Conservation (phyloP, 2,329 filamentous ascomycete genomes). For the Fusarium burgessii region DNA sequence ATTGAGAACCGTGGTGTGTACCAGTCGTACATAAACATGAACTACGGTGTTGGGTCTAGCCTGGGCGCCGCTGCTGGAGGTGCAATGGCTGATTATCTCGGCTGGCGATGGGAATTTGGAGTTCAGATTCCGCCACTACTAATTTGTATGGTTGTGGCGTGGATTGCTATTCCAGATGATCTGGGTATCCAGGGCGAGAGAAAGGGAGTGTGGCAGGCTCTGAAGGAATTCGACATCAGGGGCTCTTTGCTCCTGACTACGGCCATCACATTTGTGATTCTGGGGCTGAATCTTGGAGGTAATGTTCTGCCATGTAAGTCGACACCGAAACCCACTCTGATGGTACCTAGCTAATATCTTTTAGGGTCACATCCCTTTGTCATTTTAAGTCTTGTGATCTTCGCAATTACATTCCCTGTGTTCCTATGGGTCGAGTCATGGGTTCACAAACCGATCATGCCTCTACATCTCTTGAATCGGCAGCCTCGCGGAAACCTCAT, state of each 20-base stretch:
- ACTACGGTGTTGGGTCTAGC: constrained; percentile 69
- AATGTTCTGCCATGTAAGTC: constrained; percentile 70
- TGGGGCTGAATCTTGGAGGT: constrained; percentile 72
- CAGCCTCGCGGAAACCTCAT: constrained; percentile 69
- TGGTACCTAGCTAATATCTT: constrained; percentile 28
- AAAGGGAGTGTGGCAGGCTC: constrained; percentile 60
- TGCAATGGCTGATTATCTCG: constrained; percentile 74
- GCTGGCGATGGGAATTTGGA: constrained; percentile 80
- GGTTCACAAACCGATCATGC: constrained; percentile 69
- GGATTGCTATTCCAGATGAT: constrained; percentile 62
- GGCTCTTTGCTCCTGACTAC: constrained; percentile 66
- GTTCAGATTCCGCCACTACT: constrained; percentile 67
- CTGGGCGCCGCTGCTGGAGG: constrained; percentile 77
- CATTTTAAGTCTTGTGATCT: constrained; percentile 62
- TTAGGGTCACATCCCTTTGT: constrained; percentile 70
- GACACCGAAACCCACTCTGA: neutral
- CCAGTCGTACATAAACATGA: constrained; percentile 77
- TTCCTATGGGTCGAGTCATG: constrained; percentile 66
- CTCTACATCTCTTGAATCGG: constrained; percentile 62
- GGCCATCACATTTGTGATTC: constrained; percentile 68
- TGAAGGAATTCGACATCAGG: constrained; percentile 67
- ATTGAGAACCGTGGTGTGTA: constrained; percentile 77
- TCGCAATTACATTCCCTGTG: constrained; percentile 60
- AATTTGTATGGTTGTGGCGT: constrained; percentile 59
- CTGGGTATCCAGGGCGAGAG: constrained; percentile 62